Percentiles rank a stretch among this genome's conserved stretches.
Conservation (phyloP, 441 rosid species). For the Pelargonium australe region DNA sequence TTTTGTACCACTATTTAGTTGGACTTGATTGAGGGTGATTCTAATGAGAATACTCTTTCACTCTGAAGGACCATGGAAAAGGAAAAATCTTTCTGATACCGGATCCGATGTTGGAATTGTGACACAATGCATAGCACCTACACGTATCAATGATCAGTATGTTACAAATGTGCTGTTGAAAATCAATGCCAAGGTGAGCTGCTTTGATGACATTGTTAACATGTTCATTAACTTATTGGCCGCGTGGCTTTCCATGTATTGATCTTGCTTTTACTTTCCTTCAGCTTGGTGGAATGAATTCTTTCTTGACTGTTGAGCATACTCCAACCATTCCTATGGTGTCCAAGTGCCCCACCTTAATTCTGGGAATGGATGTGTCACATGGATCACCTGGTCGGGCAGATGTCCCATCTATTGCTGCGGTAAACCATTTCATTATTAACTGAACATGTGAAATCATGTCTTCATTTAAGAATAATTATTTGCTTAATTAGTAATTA, state of each 20-base stretch:
- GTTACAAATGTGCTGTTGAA: constrained; percentile 61
- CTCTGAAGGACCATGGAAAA: constrained; percentile 52
- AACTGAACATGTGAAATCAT: background rate
- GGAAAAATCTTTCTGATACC: constrained; percentile 62
- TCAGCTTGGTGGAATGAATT: constrained; percentile 66
- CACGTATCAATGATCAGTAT: constrained; percentile 62
- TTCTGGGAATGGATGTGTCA: constrained; percentile 71
- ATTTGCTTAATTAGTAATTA: background rate
- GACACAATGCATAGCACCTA: constrained; percentile 67
- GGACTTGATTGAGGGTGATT: background rate
- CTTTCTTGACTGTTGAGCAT: constrained; percentile 38
- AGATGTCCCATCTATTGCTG: constrained; percentile 72
- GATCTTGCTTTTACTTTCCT: background rate
- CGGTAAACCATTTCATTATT: constrained; percentile 37
- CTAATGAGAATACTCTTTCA: background rate
- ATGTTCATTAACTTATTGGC: background rate
- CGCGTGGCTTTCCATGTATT: background rate
- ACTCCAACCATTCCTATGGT: constrained; percentile 39
- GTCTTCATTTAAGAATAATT: background rate
- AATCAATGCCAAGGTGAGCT: constrained; percentile 69
- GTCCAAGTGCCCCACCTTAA: constrained; percentile 43
- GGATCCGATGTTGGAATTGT: constrained; percentile 63
- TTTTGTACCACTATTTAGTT: background rate
- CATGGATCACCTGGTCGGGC: constrained; percentile 80
- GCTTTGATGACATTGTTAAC: background rate